Conservation (phyloP, 352 stramenopile species). For the Globisporangium paddicum region DNA sequence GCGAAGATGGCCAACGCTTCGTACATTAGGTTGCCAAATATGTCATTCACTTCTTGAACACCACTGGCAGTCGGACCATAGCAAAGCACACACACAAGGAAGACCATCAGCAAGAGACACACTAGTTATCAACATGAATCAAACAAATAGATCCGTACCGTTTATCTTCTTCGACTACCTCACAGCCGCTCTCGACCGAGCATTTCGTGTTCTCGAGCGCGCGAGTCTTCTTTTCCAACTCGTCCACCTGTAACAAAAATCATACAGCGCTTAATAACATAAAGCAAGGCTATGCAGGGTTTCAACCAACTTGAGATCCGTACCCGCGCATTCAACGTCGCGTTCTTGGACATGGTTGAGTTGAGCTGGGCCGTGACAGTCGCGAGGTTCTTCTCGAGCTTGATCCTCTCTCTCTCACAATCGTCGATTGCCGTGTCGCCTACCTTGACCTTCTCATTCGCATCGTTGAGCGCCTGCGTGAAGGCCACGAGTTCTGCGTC, state of each 20-base stretch:
- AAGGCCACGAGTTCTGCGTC: neutral
- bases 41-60: neutral
- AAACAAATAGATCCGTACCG: too few species aligned
- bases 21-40: neutral
- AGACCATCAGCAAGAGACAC: neutral
- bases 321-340: neutral
- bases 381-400: neutral
- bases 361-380: neutral
- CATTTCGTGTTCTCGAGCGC: neutral
- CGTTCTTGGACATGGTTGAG: neutral
- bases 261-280: neutral
- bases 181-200: neutral
- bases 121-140: too few species aligned
- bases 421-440: neutral
- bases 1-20: slow-evolving; percentile 5
- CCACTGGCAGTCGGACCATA: neutral
- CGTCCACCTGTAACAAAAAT: neutral
- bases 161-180: neutral
- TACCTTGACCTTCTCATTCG: neutral
- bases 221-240: neutral
- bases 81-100: too few species aligned
- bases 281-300: neutral
- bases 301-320: neutral
- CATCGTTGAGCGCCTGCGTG: neutral
- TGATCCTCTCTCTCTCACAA: neutral